phyloP scores from a whole-genome alignment of 768 basidiomycete genomes.

The Mycena filopes region DNA sequence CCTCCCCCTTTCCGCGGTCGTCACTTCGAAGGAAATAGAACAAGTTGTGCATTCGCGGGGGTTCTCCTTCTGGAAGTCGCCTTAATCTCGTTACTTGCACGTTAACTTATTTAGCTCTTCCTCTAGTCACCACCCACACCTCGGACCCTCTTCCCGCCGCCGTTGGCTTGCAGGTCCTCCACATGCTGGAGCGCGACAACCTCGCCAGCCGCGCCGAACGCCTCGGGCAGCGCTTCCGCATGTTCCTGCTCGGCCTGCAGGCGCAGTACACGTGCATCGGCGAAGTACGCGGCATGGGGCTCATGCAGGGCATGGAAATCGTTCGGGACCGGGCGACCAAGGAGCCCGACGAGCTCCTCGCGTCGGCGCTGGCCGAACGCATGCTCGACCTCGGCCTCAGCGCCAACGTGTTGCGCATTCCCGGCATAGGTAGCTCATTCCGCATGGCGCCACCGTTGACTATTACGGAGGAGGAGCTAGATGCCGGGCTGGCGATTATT shows the following conservation, averaged over 20 bases:
- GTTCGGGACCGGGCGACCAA: constrained; percentile 33
- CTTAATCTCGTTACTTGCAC: not conserved
- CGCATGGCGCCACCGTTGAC: constrained; percentile 36
- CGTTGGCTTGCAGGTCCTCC: constrained; percentile 32
- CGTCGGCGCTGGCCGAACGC: constrained; percentile 29
- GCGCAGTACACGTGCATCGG: constrained; percentile 36
- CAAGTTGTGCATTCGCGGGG: constrained; percentile 31
- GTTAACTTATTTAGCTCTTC: constrained; percentile 7
- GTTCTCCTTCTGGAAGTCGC: constrained; percentile 34
- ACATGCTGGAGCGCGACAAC: constrained; percentile 35
- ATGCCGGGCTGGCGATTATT: constrained; percentile 34
- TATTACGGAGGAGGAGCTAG: constrained; percentile 31
- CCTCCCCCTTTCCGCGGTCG: constrained; percentile 35
- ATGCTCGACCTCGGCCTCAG: constrained; percentile 37
- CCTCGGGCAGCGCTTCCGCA: constrained; percentile 32
- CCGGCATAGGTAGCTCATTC: constrained; percentile 36
- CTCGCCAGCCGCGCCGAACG: constrained; percentile 30
- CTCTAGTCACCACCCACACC: constrained; percentile 33
- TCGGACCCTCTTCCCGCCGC: constrained; percentile 37
- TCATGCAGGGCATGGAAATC: constrained; percentile 36
- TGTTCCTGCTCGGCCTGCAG: constrained; percentile 31
- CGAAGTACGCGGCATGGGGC: constrained; percentile 35
- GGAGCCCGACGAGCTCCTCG: constrained; percentile 32
- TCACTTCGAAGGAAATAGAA: constrained; percentile 36
- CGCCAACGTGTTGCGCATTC: constrained; percentile 35